These are phyloP conservation scores for Cicer yamashitae DNA, from an alignment of 306 rosid genomes.

Conservation along the genomic window DNA sequence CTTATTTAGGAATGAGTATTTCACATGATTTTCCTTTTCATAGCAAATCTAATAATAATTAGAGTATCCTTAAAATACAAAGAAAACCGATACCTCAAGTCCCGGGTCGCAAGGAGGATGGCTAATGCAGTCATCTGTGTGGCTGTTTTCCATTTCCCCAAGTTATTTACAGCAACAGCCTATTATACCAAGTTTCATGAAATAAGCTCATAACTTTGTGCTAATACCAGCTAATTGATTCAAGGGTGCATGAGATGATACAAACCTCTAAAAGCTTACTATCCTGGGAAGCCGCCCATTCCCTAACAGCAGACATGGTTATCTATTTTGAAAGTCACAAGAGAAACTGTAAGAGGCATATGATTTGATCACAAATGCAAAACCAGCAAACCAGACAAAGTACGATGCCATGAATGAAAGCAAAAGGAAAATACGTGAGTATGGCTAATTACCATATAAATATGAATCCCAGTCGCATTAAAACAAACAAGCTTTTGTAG, in stretches of 20 bases:
- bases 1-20: neutral
- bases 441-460: neutral
- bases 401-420: conserved; percentile 13
- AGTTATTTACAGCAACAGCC: conserved; percentile 99
- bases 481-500: conserved; percentile 20
- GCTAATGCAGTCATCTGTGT: conserved; percentile 91
- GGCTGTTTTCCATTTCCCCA: conserved; percentile 99
- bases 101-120: conserved; percentile 88
- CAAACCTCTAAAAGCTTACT: conserved; percentile 89
- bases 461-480: neutral
- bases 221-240: conserved; percentile 28
- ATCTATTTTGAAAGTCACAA: conserved; percentile 60
- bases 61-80: conserved; percentile 26
- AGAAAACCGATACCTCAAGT: conserved; percentile 66
- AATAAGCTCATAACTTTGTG: conserved; percentile 8
- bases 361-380: conserved; percentile 24
- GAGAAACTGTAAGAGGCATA: conserved; percentile 45
- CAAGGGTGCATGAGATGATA: conserved; percentile 38
- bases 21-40: conserved; percentile 12
- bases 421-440: neutral
- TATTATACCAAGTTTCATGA: conserved; percentile 37
- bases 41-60: conserved; percentile 5
- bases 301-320: conserved; percentile 99
- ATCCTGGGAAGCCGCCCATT: conserved; percentile 99
- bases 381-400: conserved; percentile 24